Conservation (phyloP, 1,284 basidiomycete species). For the Papiliotrema laurentii region DNA sequence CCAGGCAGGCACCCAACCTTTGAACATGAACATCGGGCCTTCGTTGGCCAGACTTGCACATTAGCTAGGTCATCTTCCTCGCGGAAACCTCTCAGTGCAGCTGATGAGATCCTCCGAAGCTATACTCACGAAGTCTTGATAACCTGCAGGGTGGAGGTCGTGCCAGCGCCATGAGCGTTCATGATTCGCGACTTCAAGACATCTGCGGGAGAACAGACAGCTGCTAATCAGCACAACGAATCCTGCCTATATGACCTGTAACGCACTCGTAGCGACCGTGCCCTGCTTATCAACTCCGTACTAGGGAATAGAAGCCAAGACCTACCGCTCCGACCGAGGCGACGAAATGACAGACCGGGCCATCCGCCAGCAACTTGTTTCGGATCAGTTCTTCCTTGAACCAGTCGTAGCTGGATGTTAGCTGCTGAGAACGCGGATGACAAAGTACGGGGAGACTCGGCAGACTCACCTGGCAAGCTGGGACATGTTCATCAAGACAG, state of each 20-base stretch:
- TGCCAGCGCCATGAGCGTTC: conserved; percentile 78
- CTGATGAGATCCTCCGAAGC: too few species aligned
- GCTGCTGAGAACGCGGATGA: neutral
- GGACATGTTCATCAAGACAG: conserved; percentile 84
- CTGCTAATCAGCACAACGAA: conserved; percentile 7
- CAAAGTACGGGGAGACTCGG: too few species aligned
- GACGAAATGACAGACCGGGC: conserved; percentile 73
- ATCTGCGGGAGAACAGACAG: conserved; percentile 89
- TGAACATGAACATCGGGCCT: conserved; percentile 87
- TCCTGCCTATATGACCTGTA: conserved; percentile 6
- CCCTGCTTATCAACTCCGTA: conserved; percentile 53
- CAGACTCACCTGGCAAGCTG: conserved; percentile 82
- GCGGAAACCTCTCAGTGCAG: neutral
- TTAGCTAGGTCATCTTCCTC: neutral
- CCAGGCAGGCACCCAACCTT: conserved; percentile 67
- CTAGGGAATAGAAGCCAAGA: conserved; percentile 16
- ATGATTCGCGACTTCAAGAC: conserved; percentile 82
- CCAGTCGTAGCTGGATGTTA: conserved; percentile 68
- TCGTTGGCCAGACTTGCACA: conserved; percentile 58
- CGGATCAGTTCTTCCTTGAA: conserved; percentile 77
- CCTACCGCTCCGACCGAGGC: conserved; percentile 78
- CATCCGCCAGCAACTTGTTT: conserved; percentile 67
- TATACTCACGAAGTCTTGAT: conserved; percentile 58
- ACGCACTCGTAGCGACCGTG: conserved; percentile 71
- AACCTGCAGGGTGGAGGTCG: conserved; percentile 65